A percentile compares a stretch with the other conserved stretches of the same genome.
These are phyloP conservation scores for Colletotrichum sp. DNA, from an alignment of 2,329 filamentous ascomycete species.

Conservation along the genomic window DNA sequence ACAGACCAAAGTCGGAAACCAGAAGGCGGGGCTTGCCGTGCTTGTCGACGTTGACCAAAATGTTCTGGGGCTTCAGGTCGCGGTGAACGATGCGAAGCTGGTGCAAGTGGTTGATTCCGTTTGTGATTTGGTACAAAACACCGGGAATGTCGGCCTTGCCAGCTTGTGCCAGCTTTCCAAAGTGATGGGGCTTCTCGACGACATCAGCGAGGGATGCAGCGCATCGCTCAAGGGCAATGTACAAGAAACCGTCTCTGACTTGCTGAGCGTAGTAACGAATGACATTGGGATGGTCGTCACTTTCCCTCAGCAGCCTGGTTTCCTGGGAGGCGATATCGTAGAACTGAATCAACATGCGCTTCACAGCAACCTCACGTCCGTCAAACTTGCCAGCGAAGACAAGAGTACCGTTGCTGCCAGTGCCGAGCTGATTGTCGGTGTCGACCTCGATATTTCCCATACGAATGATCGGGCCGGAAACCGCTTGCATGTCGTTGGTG, in stretches of 20 bases:
- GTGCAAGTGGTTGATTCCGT: constrained; percentile 88
- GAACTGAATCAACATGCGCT: constrained; percentile 95
- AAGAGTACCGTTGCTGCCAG: constrained; percentile 95
- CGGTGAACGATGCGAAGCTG: constrained; percentile 93
- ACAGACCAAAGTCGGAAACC: constrained; percentile 96
- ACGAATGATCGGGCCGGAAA: constrained; percentile 63
- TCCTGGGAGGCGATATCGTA: constrained; percentile 96
- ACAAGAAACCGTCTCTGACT: constrained; percentile 86
- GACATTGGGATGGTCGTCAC: constrained; percentile 94
- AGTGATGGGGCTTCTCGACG: constrained; percentile 74
- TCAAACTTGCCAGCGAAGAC: constrained; percentile 96
- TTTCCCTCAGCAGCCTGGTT: constrained; percentile 87
- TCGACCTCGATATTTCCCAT: constrained; percentile 71
- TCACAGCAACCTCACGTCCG: constrained; percentile 90
- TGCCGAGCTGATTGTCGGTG: constrained; percentile 67
- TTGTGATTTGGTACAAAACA: constrained; percentile 87
- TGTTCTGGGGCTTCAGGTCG: constrained; percentile 97
- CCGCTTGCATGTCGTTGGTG: constrained; percentile 61
- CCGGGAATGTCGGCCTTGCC: constrained; percentile 79
- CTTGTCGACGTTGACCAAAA: constrained; percentile 79
- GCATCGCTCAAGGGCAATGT: constrained; percentile 94
- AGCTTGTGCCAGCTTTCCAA: constrained; percentile 72
- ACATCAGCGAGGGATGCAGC: constrained; percentile 93
- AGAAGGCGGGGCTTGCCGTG: constrained; percentile 79
- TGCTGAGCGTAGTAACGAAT: constrained; percentile 97